Percentiles rank a stretch among this genome's conserved stretches.
Conservation (phyloP, 23 red algal genomes). For the Gracilaria domingensis region DNA sequence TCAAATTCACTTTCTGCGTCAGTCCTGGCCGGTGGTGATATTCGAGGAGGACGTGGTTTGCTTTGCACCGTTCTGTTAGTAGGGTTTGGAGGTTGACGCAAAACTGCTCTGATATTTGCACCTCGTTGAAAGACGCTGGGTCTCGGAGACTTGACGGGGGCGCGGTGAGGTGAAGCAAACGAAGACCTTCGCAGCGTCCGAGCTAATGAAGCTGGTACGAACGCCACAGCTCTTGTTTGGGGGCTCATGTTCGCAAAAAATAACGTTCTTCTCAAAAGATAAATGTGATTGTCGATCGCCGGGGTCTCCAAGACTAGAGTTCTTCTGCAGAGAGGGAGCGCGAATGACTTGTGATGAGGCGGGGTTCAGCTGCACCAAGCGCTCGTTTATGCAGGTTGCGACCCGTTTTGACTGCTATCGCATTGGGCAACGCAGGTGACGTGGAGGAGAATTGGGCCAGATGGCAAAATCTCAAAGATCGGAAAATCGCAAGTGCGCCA, state of each 20-base stretch:
- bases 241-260: background rate
- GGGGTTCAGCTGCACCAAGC: too few relatives aligned
- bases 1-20: conserved; percentile 39
- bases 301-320: background rate
- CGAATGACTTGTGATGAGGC: background rate
- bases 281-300: background rate
- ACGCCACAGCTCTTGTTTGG: conserved; percentile 12
- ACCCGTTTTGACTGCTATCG: background rate
- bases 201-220: conserved; percentile 18
- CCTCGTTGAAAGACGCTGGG: background rate
- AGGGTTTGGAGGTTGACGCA: conserved; percentile 5
- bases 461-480: conserved; percentile 8
- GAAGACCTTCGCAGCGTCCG: conserved; percentile 9
- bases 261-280: background rate
- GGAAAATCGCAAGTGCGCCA: conserved; percentile 16
- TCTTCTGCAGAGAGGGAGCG: background rate
- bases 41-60: conserved; percentile 21
- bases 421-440: background rate
- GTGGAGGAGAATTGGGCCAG: conserved; percentile 16
- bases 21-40: conserved; percentile 15
- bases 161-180: conserved; percentile 1
- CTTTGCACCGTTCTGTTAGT: background rate
- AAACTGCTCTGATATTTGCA: background rate
- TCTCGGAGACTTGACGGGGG: background rate
- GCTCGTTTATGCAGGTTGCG: background rate